Percentiles rank a stretch among this genome's conserved stretches.
Evolutionary conservation across 306 rosid genomes (phyloP).

Genomic region (Fragaria vesca): DNA sequence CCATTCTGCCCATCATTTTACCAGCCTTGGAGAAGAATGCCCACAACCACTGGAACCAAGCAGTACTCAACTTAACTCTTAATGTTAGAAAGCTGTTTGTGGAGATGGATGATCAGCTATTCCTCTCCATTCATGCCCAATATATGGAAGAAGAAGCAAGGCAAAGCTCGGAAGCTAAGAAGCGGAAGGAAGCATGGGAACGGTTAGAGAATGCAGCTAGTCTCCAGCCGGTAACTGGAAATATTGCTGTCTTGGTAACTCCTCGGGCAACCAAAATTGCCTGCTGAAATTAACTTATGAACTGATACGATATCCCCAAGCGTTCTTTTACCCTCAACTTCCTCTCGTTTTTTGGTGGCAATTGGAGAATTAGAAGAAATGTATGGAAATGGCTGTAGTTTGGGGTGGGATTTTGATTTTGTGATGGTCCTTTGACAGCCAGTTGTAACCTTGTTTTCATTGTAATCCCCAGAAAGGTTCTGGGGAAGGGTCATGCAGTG

Average conservation of each 20-base stretch:
- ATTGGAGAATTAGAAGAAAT: constrained; percentile 38
- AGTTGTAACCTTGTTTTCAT: constrained; percentile 39
- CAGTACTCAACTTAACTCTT: constrained; percentile 73
- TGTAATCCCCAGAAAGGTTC: constrained; percentile 23
- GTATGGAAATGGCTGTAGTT: constrained; percentile 47
- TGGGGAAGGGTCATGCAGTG: constrained; percentile 42
- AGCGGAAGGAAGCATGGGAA: constrained; percentile 77
- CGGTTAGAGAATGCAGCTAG: constrained; percentile 69
- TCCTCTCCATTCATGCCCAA: constrained; percentile 49
- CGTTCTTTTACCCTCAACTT: constrained; percentile 25
- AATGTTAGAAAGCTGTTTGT: constrained; percentile 79
- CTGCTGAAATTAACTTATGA: constrained; percentile 29
- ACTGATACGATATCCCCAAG: constrained; percentile 15
- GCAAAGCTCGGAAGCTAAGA: constrained; percentile 41
- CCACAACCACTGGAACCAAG: constrained; percentile 86
- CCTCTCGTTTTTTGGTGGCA: constrained; percentile 20
- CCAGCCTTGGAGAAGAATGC: constrained; percentile 80
- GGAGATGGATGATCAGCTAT: constrained; percentile 90
- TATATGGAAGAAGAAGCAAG: constrained; percentile 67
- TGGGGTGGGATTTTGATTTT: constrained; percentile 27
- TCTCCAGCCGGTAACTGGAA: constrained; percentile 71
- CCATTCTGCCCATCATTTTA: constrained; percentile 72
- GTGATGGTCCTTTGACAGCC: constrained; percentile 43
- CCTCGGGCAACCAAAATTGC: constrained; percentile 44
- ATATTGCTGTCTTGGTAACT: constrained; percentile 78